phyloP scores from a whole-genome alignment of 2,329 filamentous ascomycete genomes.

The Pseudogymnoascus sp. region DNA sequence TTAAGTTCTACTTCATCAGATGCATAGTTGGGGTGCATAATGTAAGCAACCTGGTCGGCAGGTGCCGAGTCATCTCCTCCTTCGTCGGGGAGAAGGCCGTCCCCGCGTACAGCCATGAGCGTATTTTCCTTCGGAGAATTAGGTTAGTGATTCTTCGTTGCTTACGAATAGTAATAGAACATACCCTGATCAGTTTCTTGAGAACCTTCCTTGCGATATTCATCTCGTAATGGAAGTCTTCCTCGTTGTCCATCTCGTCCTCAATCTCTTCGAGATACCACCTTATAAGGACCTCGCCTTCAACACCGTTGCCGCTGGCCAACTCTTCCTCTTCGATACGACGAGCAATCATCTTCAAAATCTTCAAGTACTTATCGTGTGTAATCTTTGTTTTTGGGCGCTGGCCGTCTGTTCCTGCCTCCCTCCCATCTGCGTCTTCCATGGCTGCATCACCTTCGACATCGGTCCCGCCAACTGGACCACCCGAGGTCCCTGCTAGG shows the following conservation, averaged over 20 bases:
- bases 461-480: slow-evolving; percentile 33
- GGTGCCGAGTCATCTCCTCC: slow-evolving; percentile 38
- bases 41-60: slow-evolving; percentile 60
- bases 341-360: slow-evolving; percentile 78
- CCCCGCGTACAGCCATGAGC: slow-evolving; percentile 67
- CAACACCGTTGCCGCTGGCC: slow-evolving; percentile 69
- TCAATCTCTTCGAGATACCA: slow-evolving; percentile 95
- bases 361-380: slow-evolving; percentile 88
- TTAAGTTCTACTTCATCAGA: slow-evolving; percentile 47
- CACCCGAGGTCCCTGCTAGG: slow-evolving; percentile 39
- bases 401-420: slow-evolving; percentile 40
- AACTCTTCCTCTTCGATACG: slow-evolving; percentile 77
- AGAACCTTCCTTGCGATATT: slow-evolving; percentile 74
- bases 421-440: slow-evolving; percentile 35
- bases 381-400: slow-evolving; percentile 75
- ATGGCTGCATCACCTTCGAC: slow-evolving; percentile 45
- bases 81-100: slow-evolving; percentile 44
- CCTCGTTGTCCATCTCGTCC: slow-evolving; percentile 68
- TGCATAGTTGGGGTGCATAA: slow-evolving; percentile 89
- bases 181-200: slow-evolving; percentile 91
- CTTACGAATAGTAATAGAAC: slow-evolving; percentile 33
- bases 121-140: slow-evolving; percentile 61
- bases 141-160: slow-evolving; percentile 43
- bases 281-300: slow-evolving; percentile 69
- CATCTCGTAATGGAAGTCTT: slow-evolving; percentile 71